A percentile compares a stretch with the other conserved stretches of the same genome.
phyloP scores from a whole-genome alignment of 2,329 filamentous ascomycete species.

The Trichoderma sp. region DNA sequence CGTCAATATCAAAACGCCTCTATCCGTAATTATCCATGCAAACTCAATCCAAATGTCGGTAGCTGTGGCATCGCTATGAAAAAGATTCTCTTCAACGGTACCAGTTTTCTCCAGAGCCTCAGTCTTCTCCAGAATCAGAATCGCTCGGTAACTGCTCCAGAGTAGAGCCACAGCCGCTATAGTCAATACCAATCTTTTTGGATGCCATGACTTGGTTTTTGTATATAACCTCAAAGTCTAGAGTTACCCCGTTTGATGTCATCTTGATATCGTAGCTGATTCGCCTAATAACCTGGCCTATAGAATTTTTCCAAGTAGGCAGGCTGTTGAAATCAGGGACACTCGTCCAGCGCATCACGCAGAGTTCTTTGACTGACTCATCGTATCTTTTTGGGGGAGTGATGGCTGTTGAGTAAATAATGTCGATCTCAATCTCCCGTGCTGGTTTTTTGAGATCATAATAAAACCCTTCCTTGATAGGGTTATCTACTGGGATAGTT shows the following conservation, averaged over 20 bases:
- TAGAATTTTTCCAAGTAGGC: slow-evolving; percentile 3
- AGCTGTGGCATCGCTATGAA: rapidly evolving
- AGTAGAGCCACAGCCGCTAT: not conserved
- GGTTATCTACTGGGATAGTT: not conserved
- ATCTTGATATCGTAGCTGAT: slow-evolving; percentile 15
- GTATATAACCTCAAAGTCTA: slow-evolving; percentile 21
- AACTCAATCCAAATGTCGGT: rapidly evolving
- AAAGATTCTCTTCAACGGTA: too few relatives aligned
- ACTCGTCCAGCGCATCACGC: slow-evolving; percentile 7
- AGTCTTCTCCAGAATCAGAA: rapidly evolving
- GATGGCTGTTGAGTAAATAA: slow-evolving; percentile 6
- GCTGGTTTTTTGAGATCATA: slow-evolving; percentile 2
- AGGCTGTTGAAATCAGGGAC: slow-evolving; percentile 4
- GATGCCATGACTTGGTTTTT: slow-evolving; percentile 13
- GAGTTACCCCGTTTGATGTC: slow-evolving; percentile 17
- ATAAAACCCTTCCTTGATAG: not conserved
- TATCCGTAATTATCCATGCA: not conserved
- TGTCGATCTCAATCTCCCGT: not conserved
- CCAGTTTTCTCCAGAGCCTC: not conserved
- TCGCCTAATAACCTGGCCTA: not conserved
- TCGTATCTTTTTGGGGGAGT: slow-evolving; percentile 14
- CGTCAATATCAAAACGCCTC: not conserved
- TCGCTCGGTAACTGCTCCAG: not conserved
- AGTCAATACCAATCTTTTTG: slow-evolving; percentile 18
- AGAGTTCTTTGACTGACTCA: slow-evolving; percentile 19